Evolutionary conservation across 108 stramenopile genomes (phyloP), one percentile per base, ranked within the genome.

Genomic region (Cyclotella choctawhatcheeana): DNA sequence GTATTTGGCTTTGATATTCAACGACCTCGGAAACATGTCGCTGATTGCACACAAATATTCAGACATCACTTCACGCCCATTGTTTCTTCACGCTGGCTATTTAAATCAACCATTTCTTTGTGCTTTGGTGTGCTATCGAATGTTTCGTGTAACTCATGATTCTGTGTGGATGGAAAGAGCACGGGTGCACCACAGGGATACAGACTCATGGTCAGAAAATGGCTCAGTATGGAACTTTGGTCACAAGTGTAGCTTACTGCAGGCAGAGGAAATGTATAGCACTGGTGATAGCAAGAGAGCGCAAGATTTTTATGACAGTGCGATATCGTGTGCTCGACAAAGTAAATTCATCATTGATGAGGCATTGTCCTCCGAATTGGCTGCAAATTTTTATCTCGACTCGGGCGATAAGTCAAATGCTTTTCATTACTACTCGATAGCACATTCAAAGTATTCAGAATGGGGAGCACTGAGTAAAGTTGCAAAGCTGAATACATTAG

Each of bases 161-260:
- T 18, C 26, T 0, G 14, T 20, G 6, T 69, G 44, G 56, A 22
- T 13, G 8, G 26, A 69, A 25, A 50, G 29, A 25, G 55, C 29
- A 14, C 25, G n/a, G n/a, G 20, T 17, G 18, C 16, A 35, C 27
- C 51, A 69, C n/a, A 55, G n/a, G 7, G 33, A 30, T 26, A 43
- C 58, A 32, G 20, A 10, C 14, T 13, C 2, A 3, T 69, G 68
- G 68, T 44, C 8, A 5, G 18, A 54, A 29, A 12, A 30, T 17
- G 31, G 33, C 48, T 66, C 73, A 1, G 7, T 13, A 30, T 55
- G 53, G 53, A 74, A 74, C 35, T 74, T 74, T 55, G 54, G 58
- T 26, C 65, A 67, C 44, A 67, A 67, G 21, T 12, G 30, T 25
- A 44, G 24, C 1, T 33, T 74, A 0, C 52, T 74, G 6, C 43